phyloP scores from a whole-genome alignment of 78 protist genomes.

The Paratrimastix pyriformis region DNA sequence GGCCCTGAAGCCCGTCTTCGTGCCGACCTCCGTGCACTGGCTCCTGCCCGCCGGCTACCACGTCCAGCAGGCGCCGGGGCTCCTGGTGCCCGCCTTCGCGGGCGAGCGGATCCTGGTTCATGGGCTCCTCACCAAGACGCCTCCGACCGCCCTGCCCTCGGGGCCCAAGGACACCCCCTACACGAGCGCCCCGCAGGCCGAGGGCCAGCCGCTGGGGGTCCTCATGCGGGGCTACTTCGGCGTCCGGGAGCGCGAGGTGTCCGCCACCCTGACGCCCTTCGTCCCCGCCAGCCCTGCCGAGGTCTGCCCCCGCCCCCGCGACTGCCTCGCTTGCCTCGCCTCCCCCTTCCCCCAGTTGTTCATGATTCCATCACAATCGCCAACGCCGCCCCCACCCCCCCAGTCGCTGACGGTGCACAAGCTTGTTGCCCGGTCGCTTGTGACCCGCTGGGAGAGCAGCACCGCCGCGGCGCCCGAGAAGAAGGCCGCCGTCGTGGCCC shows the following conservation, averaged over 20 bases:
- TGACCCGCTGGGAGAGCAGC: constrained; percentile 39
- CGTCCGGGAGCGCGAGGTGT: not conserved
- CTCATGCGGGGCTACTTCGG: not conserved
- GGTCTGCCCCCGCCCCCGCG: not conserved
- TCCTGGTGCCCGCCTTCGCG: constrained; percentile 31
- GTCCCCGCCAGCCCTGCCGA: not conserved
- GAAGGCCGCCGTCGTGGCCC: constrained; percentile 23
- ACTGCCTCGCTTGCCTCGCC: not conserved
- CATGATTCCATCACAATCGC: not conserved
- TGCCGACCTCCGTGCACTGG: constrained; percentile 23
- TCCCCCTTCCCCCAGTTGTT: not conserved
- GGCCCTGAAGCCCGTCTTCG: constrained; percentile 32
- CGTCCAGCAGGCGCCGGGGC: constrained; percentile 38
- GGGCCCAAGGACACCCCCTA: not conserved
- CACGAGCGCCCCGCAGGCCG: not conserved
- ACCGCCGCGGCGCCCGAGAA: not conserved
- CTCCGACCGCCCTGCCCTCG: not conserved
- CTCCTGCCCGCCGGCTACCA: too few species aligned
- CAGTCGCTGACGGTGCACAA: constrained; percentile 21
- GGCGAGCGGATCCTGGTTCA: constrained; percentile 26
- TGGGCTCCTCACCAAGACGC: not conserved
- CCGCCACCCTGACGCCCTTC: not conserved
- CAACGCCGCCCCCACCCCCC: not conserved
- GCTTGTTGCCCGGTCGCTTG: constrained; percentile 39
- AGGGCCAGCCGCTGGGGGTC: not conserved